phyloP scores from a whole-genome alignment of 2,329 filamentous ascomycete species.

The Ophiosphaerella korrae region DNA sequence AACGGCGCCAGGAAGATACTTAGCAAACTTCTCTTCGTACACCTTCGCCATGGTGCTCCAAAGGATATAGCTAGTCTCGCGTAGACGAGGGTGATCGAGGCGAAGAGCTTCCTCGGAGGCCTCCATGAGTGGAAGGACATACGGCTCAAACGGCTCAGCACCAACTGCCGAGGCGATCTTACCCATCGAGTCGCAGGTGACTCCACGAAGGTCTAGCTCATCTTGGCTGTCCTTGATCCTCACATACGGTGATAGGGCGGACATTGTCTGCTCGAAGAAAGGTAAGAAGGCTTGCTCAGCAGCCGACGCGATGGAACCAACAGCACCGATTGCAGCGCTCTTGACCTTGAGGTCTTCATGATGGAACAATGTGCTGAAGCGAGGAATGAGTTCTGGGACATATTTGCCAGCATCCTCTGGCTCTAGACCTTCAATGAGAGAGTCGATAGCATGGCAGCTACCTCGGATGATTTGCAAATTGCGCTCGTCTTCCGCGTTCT shows the following conservation, averaged over 20 bases:
- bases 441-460: conserved; percentile 87
- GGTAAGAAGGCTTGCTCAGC: conserved; percentile 82
- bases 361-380: conserved; percentile 81
- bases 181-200: conserved; percentile 90
- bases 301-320: conserved; percentile 87
- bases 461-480: conserved; percentile 86
- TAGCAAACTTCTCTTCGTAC: conserved; percentile 81
- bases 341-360: conserved; percentile 90
- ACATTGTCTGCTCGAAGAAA: conserved; percentile 92
- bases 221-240: conserved; percentile 87
- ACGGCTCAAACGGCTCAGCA: conserved; percentile 83
- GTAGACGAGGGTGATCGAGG: conserved; percentile 86
- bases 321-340: conserved; percentile 83
- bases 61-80: conserved; percentile 95
- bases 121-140: conserved; percentile 87
- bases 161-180: conserved; percentile 91
- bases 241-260: conserved; percentile 82
- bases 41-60: conserved; percentile 96
- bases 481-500: conserved; percentile 69
- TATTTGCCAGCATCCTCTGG: conserved; percentile 81
- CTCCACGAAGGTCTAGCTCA: conserved; percentile 85
- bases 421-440: conserved; percentile 84
- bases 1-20: conserved; percentile 78
- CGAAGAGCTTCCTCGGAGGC: conserved; percentile 89
- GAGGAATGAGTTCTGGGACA: conserved; percentile 79